phyloP scores from a whole-genome alignment of 1,284 basidiomycete genomes.

The Heterobasidion occidentale region DNA sequence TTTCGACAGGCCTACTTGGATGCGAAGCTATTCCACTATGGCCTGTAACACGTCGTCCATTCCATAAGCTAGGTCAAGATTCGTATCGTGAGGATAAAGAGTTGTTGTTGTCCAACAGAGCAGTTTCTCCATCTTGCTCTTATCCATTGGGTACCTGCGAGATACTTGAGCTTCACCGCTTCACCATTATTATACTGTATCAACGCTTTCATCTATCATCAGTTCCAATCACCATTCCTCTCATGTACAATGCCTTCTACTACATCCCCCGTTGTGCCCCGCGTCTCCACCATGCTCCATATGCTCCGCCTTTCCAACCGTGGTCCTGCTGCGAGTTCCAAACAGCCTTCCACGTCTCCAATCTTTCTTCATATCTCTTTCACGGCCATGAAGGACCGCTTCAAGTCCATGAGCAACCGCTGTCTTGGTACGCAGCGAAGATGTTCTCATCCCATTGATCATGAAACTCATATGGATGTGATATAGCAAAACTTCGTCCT shows the following conservation, averaged over 20 bases:
- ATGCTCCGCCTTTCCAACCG: background rate
- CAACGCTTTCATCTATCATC: background rate
- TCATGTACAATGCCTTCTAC: background rate
- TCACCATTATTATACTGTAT: background rate
- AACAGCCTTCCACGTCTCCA: background rate
- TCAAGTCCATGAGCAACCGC: background rate
- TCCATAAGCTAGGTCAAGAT: background rate
- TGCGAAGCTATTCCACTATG: too few species aligned
- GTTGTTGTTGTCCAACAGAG: background rate
- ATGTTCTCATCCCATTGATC: too few species aligned
- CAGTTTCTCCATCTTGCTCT: background rate
- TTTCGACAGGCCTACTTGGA: too few species aligned
- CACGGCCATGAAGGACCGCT: background rate
- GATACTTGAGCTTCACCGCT: background rate
- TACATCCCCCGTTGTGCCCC: background rate
- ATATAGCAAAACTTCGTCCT: too few species aligned
- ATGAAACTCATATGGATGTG: too few species aligned
- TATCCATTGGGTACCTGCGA: background rate
- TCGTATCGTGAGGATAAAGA: background rate
- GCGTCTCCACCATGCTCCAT: background rate
- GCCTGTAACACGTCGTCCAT: too few species aligned
- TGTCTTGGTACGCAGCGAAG: too few species aligned
- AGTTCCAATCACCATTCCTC: too few species aligned
- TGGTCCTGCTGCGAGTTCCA: background rate
- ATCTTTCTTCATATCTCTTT: background rate